Evolutionary conservation across 768 basidiomycete species (phyloP).

Genomic region (Agaricus sinodeliciosus): DNA sequence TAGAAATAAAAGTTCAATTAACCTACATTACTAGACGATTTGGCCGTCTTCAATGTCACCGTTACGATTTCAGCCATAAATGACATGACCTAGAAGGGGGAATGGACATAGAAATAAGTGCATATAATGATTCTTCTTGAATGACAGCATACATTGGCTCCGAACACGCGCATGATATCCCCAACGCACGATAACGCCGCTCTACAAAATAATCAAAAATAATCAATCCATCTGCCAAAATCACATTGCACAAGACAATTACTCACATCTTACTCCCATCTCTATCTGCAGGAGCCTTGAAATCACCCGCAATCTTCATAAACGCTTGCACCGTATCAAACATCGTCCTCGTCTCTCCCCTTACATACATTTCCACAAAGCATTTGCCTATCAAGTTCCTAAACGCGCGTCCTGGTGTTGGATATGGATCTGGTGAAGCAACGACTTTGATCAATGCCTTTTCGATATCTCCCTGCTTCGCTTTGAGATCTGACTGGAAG

Average conservation of each 20-base stretch:
- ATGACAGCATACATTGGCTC: constrained; percentile 59
- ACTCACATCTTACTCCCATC: constrained; percentile 64
- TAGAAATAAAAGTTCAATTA: background rate
- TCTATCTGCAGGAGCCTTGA: constrained; percentile 51
- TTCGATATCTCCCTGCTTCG: constrained; percentile 56
- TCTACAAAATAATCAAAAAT: constrained; percentile 29
- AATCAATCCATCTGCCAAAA: constrained; percentile 1
- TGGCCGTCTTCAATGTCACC: constrained; percentile 60
- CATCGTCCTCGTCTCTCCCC: constrained; percentile 76
- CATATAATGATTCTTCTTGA: background rate
- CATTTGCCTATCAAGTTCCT: constrained; percentile 77
- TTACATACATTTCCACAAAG: constrained; percentile 62
- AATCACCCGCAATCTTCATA: constrained; percentile 67
- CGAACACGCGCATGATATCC: constrained; percentile 81
- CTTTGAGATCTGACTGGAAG: constrained; percentile 58
- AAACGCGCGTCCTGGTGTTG: constrained; percentile 83
- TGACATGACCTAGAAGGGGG: constrained; percentile 74
- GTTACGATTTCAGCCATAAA: constrained; percentile 81
- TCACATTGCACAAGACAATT: background rate
- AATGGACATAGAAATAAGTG: background rate
- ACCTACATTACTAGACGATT: constrained; percentile 61
- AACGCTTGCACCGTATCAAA: constrained; percentile 84
- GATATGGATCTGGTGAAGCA: constrained; percentile 55
- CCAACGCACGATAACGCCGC: constrained; percentile 85
- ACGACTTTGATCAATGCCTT: constrained; percentile 61